These are phyloP conservation scores for Penicillium lividum DNA, from an alignment of 495 filamentous ascomycete species.

Conservation along the genomic window DNA sequence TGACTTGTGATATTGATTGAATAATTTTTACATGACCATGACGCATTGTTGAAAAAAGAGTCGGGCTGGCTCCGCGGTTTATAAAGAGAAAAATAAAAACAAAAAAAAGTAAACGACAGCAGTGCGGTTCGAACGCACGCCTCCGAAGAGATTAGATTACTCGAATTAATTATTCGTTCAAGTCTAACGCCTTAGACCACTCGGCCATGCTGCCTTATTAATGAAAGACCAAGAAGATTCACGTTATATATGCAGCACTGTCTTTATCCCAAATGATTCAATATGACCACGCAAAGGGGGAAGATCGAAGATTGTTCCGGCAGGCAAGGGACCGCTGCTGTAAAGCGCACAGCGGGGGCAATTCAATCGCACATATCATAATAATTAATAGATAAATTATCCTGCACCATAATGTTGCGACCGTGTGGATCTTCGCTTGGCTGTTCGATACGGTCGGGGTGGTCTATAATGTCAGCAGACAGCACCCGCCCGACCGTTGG, in stretches of 20 bases:
- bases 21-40: too few species aligned
- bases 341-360: too few species aligned
- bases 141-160: background rate
- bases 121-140: background rate
- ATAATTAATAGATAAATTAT: too few species aligned
- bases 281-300: background rate
- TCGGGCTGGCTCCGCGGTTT: constrained; percentile 56
- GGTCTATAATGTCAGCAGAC: background rate
- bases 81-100: background rate
- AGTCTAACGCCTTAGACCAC: background rate
- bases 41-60: constrained; percentile 58
- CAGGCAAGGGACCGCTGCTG: too few species aligned
- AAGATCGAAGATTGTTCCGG: too few species aligned
- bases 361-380: too few species aligned
- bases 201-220: background rate
- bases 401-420: too few species aligned
- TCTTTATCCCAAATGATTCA: background rate
- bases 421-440: too few species aligned
- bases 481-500: background rate
- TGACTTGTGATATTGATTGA: too few species aligned
- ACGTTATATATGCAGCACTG: background rate
- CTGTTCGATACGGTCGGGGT: too few species aligned
- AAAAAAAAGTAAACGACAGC: background rate
- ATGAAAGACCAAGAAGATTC: background rate
- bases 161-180: background rate